Evolutionary conservation across 192 early-diverging fungal species (phyloP), one percentile per base, ranked within the genome.

Genomic region (Backusella australiensis): DNA sequence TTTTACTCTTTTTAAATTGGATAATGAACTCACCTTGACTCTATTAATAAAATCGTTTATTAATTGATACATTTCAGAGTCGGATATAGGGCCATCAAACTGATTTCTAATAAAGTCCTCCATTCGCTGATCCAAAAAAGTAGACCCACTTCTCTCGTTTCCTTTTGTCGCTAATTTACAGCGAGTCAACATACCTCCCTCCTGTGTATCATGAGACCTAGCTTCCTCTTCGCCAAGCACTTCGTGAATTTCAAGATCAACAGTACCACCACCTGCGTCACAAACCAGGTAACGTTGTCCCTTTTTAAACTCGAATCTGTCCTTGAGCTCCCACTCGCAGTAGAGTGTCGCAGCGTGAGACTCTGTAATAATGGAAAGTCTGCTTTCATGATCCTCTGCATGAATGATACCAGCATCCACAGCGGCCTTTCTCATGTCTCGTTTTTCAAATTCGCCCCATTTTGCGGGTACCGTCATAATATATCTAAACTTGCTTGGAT

Each of bases 381-480:
- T 75, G 41, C 81, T 81, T 26, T 76, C 79, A 19, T 83, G 81
- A 67, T 85, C 84, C 5, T 72, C 52, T 6, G 75, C 71, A 32
- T 69, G 56, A 63, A 85, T 79, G 11, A 85, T 32, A 14, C 78
- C 80, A 49, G 84, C 84, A 34, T 83, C 66, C n/a, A 83, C 73
- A 17, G 84, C 81, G 4, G 81, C 81, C 65, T 77, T 74, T 74
- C 84, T 39, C 84, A 85, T 83, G 6, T 78, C 75, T 3, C 75
- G 72, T 72, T 83, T 85, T 32, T 82, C 81, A 15, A 12, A 11
- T 17, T 46, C 71, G 11, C 83, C 81, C 83, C 83, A 88, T 76
- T 83, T 84, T 4, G 86, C 85, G 3, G 86, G 86, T 3, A 88
- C 85, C 0, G 86, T 86, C 19, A 88, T 79, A 59, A 78, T 82